Conservation (phyloP, 495 filamentous ascomycete genomes). For the Achaetomiella virescens region DNA sequence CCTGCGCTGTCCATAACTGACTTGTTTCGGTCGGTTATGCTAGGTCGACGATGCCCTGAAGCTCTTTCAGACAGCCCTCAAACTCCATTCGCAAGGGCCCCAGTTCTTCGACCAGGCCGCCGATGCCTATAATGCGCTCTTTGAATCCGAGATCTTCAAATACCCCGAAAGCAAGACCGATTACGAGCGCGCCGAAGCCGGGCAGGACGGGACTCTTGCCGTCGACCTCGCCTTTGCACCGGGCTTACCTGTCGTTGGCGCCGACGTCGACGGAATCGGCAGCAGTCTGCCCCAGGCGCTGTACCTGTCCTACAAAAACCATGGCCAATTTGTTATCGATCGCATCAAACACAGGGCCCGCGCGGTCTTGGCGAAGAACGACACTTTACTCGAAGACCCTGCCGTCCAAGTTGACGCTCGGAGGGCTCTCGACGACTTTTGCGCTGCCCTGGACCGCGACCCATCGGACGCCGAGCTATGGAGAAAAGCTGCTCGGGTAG, state of each 20-base stretch:
- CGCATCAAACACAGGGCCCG: conserved; percentile 49
- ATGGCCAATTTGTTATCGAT: conserved; percentile 84
- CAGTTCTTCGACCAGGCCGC: conserved; percentile 66
- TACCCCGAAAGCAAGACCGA: conserved; percentile 80
- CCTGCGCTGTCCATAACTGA: neutral
- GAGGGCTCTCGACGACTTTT: conserved; percentile 55
- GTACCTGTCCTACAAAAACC: conserved; percentile 90
- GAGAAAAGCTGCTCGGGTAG: conserved; percentile 76
- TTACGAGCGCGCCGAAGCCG: conserved; percentile 57
- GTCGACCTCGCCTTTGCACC: conserved; percentile 34
- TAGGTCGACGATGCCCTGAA: conserved; percentile 95
- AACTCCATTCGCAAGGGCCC: conserved; percentile 83
- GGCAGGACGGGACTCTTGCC: conserved; percentile 45
- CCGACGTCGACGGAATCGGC: conserved; percentile 59
- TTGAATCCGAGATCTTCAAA: conserved; percentile 88
- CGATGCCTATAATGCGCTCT: conserved; percentile 77
- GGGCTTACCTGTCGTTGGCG: conserved; percentile 37
- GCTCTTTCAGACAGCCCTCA: conserved; percentile 86
- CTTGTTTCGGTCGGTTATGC: neutral
- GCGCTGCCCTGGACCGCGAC: conserved; percentile 77
- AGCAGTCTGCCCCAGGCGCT: conserved; percentile 82
- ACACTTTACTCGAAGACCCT: conserved; percentile 33
- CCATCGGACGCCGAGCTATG: conserved; percentile 93
- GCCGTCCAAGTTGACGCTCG: conserved; percentile 37
- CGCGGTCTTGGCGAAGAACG: conserved; percentile 22